These are phyloP conservation scores for Mucor piriformis DNA, from an alignment of 371 early-diverging fungal genomes.

Conservation along the genomic window DNA sequence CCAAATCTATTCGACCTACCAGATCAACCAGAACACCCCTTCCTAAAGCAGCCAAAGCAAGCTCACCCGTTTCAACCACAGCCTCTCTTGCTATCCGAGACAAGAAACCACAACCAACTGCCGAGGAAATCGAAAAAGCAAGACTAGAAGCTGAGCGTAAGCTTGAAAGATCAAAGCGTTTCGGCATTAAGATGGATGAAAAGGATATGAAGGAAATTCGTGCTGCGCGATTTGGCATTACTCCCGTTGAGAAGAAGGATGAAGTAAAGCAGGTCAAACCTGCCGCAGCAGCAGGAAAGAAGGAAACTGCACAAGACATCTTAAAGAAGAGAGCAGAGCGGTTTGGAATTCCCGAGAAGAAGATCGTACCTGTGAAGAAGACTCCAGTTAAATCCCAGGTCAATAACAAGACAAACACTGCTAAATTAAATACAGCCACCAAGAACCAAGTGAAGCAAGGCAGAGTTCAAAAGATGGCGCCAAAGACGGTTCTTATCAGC, in stretches of 20 bases:
- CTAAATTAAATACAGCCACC: neutral
- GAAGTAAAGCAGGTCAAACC: neutral
- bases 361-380: neutral
- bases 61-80: too few species aligned
- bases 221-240: constrained; percentile 41
- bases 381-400: neutral
- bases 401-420: neutral
- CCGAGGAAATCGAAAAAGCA: constrained; percentile 17
- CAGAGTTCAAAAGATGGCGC: neutral
- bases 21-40: too few species aligned
- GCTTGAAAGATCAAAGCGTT: constrained; percentile 57
- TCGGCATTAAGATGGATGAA: constrained; percentile 51
- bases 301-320: constrained; percentile 22
- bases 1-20: too few species aligned
- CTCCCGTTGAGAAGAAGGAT: neutral
- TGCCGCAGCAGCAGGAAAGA: neutral
- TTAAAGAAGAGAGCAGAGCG: constrained; percentile 57
- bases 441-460: neutral
- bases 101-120: neutral
- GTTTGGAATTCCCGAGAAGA: constrained; percentile 24
- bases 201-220: constrained; percentile 44
- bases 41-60: too few species aligned
- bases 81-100: too few species aligned
- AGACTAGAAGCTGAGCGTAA: constrained; percentile 17
- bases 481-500: neutral